These are phyloP conservation scores for Globisporangium echinulatum DNA, from an alignment of 352 stramenopile genomes.

Conservation along the genomic window DNA sequence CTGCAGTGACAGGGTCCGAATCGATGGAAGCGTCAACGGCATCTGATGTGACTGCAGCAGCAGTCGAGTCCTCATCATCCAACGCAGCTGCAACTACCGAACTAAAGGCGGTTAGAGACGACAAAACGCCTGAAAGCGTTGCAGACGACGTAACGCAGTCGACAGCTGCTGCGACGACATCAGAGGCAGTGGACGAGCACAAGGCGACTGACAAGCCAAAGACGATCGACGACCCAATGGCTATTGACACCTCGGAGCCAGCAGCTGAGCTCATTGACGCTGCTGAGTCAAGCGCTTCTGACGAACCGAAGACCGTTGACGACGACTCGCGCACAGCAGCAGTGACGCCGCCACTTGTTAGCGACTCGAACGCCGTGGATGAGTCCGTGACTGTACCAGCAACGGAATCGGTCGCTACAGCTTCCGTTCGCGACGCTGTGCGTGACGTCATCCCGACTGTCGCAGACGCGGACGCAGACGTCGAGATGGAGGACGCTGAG, in stretches of 20 bases:
- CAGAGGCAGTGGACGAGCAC: too few relatives aligned
- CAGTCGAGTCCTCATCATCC: neutral
- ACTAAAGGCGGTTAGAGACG: neutral
- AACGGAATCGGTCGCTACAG: neutral
- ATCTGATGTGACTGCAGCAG: neutral
- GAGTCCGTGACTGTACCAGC: constrained; percentile 6
- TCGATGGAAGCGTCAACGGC: neutral
- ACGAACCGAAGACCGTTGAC: neutral
- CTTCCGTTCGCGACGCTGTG: too few relatives aligned
- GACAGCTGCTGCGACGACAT: too few relatives aligned
- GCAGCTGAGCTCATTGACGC: constrained; percentile 7
- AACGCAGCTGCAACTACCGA: neutral
- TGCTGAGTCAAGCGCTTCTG: neutral
- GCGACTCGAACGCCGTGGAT: neutral
- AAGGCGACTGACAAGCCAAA: too few relatives aligned
- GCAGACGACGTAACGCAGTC: too few relatives aligned
- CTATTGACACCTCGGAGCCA: neutral
- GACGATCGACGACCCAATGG: neutral
- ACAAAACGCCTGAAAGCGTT: too few relatives aligned
- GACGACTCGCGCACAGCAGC: neutral
- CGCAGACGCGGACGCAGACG: constrained; percentile 5
- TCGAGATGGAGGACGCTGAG: constrained; percentile 14
- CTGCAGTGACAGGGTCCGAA: neutral
- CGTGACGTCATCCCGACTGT: neutral
- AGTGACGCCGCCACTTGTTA: too few relatives aligned